Evolutionary conservation across 441 rosid genomes (phyloP).

Genomic region (Flueggea neowawraea): DNA sequence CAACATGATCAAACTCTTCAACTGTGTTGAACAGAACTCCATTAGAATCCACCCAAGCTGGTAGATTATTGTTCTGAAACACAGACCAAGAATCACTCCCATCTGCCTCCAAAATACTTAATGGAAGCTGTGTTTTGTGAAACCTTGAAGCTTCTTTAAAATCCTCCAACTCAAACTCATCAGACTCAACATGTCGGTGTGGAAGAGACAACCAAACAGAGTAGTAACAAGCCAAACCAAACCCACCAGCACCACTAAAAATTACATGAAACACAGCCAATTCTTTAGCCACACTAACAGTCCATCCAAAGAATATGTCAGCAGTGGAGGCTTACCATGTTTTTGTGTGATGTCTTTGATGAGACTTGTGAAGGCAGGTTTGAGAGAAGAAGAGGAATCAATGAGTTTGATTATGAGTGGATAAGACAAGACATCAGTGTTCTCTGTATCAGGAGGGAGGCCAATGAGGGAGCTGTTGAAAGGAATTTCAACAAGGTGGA

Average conservation of each 20-base stretch:
- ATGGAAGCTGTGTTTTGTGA: constrained; percentile 44
- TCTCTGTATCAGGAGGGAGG: constrained; percentile 47
- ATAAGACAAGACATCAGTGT: constrained; percentile 52
- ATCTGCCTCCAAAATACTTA: constrained; percentile 35
- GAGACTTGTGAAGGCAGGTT: constrained; percentile 28
- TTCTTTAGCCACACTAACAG: constrained; percentile 47
- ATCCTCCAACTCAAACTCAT: constrained; percentile 32
- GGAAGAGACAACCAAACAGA: constrained; percentile 60
- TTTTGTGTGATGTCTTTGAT: constrained; percentile 15
- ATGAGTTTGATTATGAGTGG: constrained; percentile 35
- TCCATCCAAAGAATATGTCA: constrained; percentile 84
- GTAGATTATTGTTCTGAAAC: constrained; percentile 30
- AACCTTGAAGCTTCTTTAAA: constrained; percentile 43
- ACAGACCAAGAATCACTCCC: no score
- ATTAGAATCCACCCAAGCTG: constrained; percentile 49
- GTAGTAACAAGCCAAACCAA: constrained; percentile 67
- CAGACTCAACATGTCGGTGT: constrained; percentile 21
- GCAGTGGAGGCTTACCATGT: constrained; percentile 29
- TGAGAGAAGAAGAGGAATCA: constrained; percentile 46
- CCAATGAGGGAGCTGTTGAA: constrained; percentile 42
- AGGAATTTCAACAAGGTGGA: constrained; percentile 48
- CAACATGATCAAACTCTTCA: constrained; percentile 46
- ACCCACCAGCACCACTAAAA: constrained; percentile 58
- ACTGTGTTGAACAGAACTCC: constrained; percentile 64
- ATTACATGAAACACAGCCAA: constrained; percentile 47